A percentile compares a stretch with the other conserved stretches of the same genome.
Conservation (phyloP, 441 rosid genomes). For the Sinapis alba region DNA sequence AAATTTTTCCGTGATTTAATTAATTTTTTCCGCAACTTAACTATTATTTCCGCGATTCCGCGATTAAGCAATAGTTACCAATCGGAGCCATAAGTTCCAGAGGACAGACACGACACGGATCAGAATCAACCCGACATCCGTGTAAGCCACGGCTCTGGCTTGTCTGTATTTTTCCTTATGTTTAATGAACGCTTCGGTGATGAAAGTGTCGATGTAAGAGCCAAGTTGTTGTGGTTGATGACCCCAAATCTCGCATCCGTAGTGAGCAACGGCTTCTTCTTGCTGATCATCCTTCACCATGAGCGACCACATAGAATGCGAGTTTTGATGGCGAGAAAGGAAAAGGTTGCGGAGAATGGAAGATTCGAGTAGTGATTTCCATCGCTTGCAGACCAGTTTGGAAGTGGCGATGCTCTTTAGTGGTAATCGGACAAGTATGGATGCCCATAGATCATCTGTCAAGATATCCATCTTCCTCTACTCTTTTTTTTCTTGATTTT, state of each 20-base stretch:
- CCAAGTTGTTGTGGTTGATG: background rate
- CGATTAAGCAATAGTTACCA: no score
- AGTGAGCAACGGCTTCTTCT: background rate
- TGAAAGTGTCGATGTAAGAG: background rate
- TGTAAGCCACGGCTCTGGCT: background rate
- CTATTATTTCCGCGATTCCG: no score
- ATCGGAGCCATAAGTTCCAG: no score
- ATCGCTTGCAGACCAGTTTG: background rate
- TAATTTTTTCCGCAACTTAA: no score
- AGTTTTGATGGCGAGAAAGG: background rate
- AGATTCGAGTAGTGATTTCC: background rate
- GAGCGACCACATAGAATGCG: background rate
- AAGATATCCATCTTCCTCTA: background rate
- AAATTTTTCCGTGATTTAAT: no score
- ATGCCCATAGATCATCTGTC: background rate
- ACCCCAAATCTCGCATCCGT: background rate
- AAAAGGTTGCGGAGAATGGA: background rate
- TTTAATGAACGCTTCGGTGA: background rate
- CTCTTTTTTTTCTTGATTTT: background rate
- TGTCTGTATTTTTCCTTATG: background rate
- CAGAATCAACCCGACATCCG: background rate
- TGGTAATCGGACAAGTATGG: background rate
- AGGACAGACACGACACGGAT: background rate
- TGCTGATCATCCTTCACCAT: background rate
- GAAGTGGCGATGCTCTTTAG: background rate